Percentiles rank a stretch among this genome's conserved stretches.
Evolutionary conservation across 768 basidiomycete genomes (phyloP).

Genomic region (Hemileccinum impolitum): DNA sequence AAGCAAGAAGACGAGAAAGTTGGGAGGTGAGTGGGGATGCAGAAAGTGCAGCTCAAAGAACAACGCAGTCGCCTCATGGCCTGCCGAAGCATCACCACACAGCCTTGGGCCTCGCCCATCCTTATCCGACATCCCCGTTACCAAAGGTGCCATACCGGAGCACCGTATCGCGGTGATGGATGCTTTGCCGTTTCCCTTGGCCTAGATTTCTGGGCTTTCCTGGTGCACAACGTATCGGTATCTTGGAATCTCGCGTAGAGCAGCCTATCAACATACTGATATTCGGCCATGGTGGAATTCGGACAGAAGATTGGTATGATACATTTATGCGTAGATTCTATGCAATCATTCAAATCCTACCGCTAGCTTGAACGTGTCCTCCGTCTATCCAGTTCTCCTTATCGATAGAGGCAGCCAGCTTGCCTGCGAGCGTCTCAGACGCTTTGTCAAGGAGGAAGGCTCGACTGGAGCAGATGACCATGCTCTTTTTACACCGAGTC

Average conservation of each 20-base stretch:
- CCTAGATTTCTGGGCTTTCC: background rate
- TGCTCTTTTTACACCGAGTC: conserved; percentile 67
- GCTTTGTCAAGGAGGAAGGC: conserved; percentile 19
- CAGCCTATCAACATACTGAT: no score
- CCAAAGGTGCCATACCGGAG: background rate
- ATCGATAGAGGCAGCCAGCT: conserved; percentile 15
- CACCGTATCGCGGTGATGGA: background rate
- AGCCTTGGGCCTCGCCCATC: background rate
- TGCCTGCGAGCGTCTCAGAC: conserved; percentile 23
- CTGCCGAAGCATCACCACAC: background rate
- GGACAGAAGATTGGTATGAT: no score
- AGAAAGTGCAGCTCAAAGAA: conserved; percentile 6
- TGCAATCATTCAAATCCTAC: background rate
- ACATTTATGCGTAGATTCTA: no score
- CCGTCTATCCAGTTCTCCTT: conserved; percentile 15
- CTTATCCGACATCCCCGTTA: background rate
- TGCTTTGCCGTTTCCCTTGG: background rate
- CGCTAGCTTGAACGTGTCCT: conserved; percentile 2
- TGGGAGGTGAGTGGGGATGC: background rate
- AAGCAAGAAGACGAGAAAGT: conserved; percentile 2
- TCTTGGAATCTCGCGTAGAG: no score
- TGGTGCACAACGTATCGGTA: no score
- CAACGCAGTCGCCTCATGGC: background rate
- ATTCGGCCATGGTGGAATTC: no score
- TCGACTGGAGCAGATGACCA: conserved; percentile 65